Evolutionary conservation across 352 stramenopile species (phyloP).

Genomic region (Phytophthora rubi): DNA sequence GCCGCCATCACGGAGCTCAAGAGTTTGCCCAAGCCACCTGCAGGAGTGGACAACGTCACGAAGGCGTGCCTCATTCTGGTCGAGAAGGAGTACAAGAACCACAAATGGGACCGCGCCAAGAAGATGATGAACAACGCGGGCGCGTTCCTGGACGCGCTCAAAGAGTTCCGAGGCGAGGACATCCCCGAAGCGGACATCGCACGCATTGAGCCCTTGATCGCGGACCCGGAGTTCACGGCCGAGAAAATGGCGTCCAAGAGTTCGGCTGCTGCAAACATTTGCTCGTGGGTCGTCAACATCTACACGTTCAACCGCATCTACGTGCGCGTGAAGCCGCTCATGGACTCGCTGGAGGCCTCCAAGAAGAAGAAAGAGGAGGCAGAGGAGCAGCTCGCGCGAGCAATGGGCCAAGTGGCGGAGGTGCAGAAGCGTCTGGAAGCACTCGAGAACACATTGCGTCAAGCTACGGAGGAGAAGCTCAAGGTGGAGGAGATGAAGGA

Average conservation of each 20-base stretch:
- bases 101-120: conserved; percentile 98
- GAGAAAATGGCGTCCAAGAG: conserved; percentile 98
- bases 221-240: conserved; percentile 93
- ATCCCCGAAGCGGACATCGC: conserved; percentile 96
- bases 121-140: conserved; percentile 99
- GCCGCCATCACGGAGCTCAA: conserved; percentile 97
- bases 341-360: conserved; percentile 96
- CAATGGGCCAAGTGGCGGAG: conserved; percentile 93
- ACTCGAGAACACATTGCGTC: conserved; percentile 94
- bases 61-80: conserved; percentile 97
- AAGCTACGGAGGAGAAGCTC: conserved; percentile 96
- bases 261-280: conserved; percentile 96
- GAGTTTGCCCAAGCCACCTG: conserved; percentile 94
- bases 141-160: conserved; percentile 93
- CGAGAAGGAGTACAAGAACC: conserved; percentile 98
- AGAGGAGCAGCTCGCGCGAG: conserved; percentile 91
- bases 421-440: conserved; percentile 93
- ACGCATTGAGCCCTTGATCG: conserved; percentile 91
- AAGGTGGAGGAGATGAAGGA: conserved; percentile 97
- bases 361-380: conserved; percentile 94
- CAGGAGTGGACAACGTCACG: conserved; percentile 96
- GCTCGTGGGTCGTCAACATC: conserved; percentile 98
- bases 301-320: conserved; percentile 99
- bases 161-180: conserved; percentile 94
- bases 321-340: conserved; percentile 98